These are phyloP conservation scores for Gracilaria domingensis DNA, from an alignment of 23 red algal species.

Conservation along the genomic window DNA sequence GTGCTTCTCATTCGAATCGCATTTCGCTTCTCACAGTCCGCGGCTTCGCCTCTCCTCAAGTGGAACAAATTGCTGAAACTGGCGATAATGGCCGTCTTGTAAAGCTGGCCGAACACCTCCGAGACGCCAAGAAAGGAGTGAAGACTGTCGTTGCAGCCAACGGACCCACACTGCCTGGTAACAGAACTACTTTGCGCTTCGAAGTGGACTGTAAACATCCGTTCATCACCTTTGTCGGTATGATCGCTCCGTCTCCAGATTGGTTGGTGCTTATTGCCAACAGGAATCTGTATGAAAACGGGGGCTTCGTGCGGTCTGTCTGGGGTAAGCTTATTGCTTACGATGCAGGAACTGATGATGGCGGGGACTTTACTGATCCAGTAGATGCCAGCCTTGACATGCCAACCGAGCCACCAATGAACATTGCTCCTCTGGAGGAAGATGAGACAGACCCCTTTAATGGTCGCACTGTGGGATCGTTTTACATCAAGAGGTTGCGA, in stretches of 20 bases:
- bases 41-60: conserved; percentile 34
- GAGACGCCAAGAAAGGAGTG: not conserved
- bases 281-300: conserved; percentile 20
- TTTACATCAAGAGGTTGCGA: conserved; percentile 3
- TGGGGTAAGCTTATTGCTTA: conserved; percentile 43
- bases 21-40: conserved; percentile 55
- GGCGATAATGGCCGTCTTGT: conserved; percentile 31
- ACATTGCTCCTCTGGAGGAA: conserved; percentile 57
- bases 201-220: conserved; percentile 55
- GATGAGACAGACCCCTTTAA: conserved; percentile 33
- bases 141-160: conserved; percentile 11
- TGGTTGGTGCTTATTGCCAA: conserved; percentile 55
- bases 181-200: conserved; percentile 14
- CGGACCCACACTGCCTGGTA: conserved; percentile 35
- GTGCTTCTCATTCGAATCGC: conserved; percentile 41
- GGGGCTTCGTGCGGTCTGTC: not conserved
- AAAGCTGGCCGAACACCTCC: not conserved
- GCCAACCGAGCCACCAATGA: conserved; percentile 28
- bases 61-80: conserved; percentile 53
- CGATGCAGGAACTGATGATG: conserved; percentile 45
- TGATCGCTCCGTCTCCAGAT: conserved; percentile 61
- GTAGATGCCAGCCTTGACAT: conserved; percentile 32
- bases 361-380: conserved; percentile 39
- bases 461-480: conserved; percentile 22
- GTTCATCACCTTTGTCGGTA: conserved; percentile 49